Conservation (phyloP, 331 rosid species). For the Quercus phellos region DNA sequence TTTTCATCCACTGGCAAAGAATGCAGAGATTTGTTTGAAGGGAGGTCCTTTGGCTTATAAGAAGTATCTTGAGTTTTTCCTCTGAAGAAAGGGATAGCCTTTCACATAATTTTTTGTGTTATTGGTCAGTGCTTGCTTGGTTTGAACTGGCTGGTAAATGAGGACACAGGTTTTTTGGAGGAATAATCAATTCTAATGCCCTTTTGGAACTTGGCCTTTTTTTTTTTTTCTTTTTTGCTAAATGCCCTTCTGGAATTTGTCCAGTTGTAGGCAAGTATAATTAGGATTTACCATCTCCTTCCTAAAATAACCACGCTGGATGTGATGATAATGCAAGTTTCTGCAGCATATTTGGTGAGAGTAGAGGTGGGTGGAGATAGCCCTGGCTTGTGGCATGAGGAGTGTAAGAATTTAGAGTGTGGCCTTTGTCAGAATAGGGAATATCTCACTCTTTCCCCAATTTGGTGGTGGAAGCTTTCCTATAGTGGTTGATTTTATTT, state of each 20-base stretch:
- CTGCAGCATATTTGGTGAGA: neutral
- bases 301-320: neutral
- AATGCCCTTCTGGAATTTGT: neutral
- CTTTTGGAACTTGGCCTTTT: neutral
- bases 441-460: neutral
- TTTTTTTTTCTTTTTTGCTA: neutral
- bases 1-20: neutral
- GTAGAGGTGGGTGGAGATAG: neutral
- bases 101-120: neutral
- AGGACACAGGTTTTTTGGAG: neutral
- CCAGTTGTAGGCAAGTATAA: neutral
- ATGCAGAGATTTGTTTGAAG: neutral
- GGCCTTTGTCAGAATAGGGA: neutral
- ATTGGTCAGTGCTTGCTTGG: neutral
- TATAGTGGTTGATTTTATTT: neutral
- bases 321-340: neutral
- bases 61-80: neutral
- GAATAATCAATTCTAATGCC: neutral
- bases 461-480: neutral
- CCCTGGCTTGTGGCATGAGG: neutral
- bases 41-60: neutral
- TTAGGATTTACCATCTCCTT: neutral
- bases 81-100: neutral
- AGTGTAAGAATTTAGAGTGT: neutral
- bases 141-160: neutral